phyloP scores from a whole-genome alignment of 345 rosid species.

The Eucalyptus polyanthemos region DNA sequence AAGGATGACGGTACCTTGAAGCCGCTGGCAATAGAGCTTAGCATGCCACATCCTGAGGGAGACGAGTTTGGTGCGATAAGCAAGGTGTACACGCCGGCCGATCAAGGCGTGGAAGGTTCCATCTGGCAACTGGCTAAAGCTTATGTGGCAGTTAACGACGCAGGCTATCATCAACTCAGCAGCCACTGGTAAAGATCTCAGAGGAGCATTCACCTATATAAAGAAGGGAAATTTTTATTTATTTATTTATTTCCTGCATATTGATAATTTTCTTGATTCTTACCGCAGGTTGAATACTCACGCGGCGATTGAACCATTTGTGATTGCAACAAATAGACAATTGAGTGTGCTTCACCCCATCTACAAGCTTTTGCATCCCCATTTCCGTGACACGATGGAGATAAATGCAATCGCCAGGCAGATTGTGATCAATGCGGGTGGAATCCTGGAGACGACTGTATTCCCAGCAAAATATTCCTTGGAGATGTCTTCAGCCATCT shows the following conservation, averaged over 20 bases:
- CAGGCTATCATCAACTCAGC: conserved; percentile 18
- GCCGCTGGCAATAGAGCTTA: conserved; percentile 11
- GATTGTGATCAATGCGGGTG: conserved; percentile 29
- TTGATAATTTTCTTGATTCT: background rate
- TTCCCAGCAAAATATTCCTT: conserved; percentile 21
- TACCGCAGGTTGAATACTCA: conserved; percentile 26
- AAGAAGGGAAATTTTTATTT: background rate
- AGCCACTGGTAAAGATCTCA: conserved; percentile 12
- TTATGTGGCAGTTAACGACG: conserved; percentile 11
- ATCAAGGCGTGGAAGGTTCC: background rate
- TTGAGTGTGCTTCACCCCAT: conserved; percentile 33
- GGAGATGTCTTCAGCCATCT: conserved; percentile 22
- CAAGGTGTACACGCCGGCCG: conserved; percentile 13
- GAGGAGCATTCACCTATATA: background rate
- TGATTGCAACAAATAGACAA: conserved; percentile 33
- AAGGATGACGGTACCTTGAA: conserved; percentile 2
- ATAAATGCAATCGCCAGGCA: conserved; percentile 32
- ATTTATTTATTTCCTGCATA: background rate
- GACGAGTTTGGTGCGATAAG: background rate
- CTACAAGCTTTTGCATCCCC: conserved; percentile 30
- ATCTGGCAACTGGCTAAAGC: conserved; percentile 23
- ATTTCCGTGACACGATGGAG: conserved; percentile 34
- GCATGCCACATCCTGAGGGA: conserved; percentile 7
- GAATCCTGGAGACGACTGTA: conserved; percentile 19
- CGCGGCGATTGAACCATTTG: conserved; percentile 33